Evolutionary conservation across 306 rosid species (phyloP).

Genomic region (Medicago arabica): DNA sequence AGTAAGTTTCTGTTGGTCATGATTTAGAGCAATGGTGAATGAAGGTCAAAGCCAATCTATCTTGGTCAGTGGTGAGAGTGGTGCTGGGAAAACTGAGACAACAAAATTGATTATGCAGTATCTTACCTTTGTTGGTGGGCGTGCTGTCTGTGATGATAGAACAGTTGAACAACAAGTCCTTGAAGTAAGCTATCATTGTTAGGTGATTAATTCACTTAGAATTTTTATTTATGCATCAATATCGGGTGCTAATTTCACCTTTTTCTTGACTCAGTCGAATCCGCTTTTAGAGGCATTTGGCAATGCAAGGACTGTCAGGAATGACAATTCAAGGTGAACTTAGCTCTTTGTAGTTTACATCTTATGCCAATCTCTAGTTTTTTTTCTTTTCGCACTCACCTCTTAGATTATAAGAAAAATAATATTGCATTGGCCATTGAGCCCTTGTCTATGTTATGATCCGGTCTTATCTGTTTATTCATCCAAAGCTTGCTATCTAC

Average conservation of each 20-base stretch:
- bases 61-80: conserved; percentile 98
- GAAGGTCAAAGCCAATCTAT: conserved; percentile 88
- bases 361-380: conserved; percentile 26
- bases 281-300: conserved; percentile 99
- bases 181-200: conserved; percentile 67
- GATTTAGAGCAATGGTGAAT: conserved; percentile 90
- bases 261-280: conserved; percentile 71
- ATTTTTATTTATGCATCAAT: conserved; percentile 31
- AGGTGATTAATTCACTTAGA: conserved; percentile 20
- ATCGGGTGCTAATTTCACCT: conserved; percentile 23
- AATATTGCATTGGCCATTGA: background rate
- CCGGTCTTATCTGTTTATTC: background rate
- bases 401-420: conserved; percentile 11
- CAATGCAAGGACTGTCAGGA: conserved; percentile 93
- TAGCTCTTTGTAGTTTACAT: conserved; percentile 18
- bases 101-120: conserved; percentile 98
- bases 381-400: background rate
- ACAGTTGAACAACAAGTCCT: conserved; percentile 98
- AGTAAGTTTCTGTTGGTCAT: conserved; percentile 53
- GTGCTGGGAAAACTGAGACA: conserved; percentile 99
- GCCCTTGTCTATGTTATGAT: conserved; percentile 9
- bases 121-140: conserved; percentile 97
- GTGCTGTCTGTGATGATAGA: conserved; percentile 82
- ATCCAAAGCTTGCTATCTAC: background rate
- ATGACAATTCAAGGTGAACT: conserved; percentile 93